phyloP scores from a whole-genome alignment of 2,329 filamentous ascomycete species.

The Cytospora paraplurivora region DNA sequence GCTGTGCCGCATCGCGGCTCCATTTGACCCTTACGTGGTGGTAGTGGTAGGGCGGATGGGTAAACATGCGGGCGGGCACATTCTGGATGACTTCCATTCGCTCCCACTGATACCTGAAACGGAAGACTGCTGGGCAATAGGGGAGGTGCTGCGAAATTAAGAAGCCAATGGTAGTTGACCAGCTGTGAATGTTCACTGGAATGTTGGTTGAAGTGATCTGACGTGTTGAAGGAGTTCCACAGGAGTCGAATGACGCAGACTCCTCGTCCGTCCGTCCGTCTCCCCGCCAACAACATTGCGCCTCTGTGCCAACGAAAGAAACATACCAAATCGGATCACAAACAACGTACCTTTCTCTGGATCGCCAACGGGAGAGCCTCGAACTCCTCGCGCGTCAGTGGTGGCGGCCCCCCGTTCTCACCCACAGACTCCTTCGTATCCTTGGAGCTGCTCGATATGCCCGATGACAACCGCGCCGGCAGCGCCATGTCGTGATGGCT shows the following conservation, averaged over 20 bases:
- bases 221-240: neutral
- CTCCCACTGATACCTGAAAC: constrained; percentile 6
- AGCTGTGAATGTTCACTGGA: neutral
- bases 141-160: too few relatives aligned
- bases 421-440: constrained; percentile 20
- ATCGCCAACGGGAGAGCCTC: constrained; percentile 53
- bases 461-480: constrained; percentile 13
- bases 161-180: neutral
- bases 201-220: neutral
- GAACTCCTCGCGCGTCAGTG: constrained; percentile 50
- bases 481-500: constrained; percentile 14
- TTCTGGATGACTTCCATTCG: constrained; percentile 13
- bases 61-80: constrained; percentile 15
- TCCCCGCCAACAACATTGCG: neutral
- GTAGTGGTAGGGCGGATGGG: constrained; percentile 10
- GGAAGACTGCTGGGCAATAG: neutral
- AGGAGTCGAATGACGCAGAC: constrained; percentile 1
- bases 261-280: neutral
- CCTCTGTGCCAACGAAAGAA: neutral
- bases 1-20: neutral
- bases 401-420: constrained; percentile 19
- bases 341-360: constrained; percentile 50
- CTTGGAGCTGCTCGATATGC: constrained; percentile 17
- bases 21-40: constrained; percentile 9
- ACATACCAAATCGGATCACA: neutral